Conservation (phyloP, 2,329 filamentous ascomycete genomes). For the Phaeosphaeriaceae sp. region DNA sequence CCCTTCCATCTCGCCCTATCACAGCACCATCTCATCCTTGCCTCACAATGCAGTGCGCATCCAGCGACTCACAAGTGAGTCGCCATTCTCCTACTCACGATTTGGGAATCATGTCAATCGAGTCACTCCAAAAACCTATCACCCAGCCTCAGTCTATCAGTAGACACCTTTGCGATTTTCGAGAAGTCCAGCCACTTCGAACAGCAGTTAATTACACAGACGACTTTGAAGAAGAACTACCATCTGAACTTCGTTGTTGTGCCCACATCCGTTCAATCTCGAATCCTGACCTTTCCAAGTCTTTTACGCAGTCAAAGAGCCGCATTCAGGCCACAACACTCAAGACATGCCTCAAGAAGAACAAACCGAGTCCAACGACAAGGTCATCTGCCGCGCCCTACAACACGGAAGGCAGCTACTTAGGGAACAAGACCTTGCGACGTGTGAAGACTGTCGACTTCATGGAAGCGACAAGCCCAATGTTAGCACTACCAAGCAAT, state of each 20-base stretch:
- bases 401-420: background rate
- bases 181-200: too few relatives aligned
- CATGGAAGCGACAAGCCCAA: slow-evolving; percentile 15
- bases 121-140: too few relatives aligned
- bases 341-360: slow-evolving; percentile 38
- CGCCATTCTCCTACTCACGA: too few relatives aligned
- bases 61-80: too few relatives aligned
- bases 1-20: too few relatives aligned
- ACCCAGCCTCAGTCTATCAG: too few relatives aligned
- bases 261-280: background rate
- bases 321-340: slow-evolving; percentile 12
- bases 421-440: slow-evolving; percentile 16
- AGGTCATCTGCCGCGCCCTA: slow-evolving; percentile 18
- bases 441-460: slow-evolving; percentile 43
- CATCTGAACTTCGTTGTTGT: background rate
- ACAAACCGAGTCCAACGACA: slow-evolving; percentile 28
- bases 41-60: too few relatives aligned
- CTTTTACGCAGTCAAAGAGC: background rate
- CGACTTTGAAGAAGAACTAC: background rate
- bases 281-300: slow-evolving; percentile 6
- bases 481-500: slow-evolving; percentile 6
- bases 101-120: too few relatives aligned
- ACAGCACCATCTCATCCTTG: too few relatives aligned
- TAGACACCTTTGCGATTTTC: too few relatives aligned
- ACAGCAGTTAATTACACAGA: background rate